These are phyloP conservation scores for Podaxis sp. DNA, from an alignment of 768 basidiomycete species.

Conservation along the genomic window DNA sequence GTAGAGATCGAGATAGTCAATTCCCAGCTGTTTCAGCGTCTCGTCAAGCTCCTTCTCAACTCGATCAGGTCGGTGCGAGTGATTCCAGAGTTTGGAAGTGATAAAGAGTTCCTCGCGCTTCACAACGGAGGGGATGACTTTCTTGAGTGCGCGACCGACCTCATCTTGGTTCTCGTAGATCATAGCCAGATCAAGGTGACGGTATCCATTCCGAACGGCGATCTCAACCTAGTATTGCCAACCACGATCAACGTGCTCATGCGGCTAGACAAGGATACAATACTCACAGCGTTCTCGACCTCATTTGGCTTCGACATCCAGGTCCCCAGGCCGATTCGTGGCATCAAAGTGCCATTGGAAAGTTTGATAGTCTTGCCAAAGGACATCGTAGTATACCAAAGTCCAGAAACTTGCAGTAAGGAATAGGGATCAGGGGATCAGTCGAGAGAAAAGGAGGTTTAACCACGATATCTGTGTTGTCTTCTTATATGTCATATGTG, in stretches of 20 bases:
- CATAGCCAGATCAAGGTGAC: conserved; percentile 84
- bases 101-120: conserved; percentile 80
- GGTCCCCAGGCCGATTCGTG: conserved; percentile 81
- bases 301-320: conserved; percentile 78
- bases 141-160: conserved; percentile 72
- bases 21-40: conserved; percentile 69
- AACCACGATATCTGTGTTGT: background rate
- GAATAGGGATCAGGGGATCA: background rate
- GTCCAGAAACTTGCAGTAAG: background rate
- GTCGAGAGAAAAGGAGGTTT: conserved; percentile 1
- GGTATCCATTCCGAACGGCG: conserved; percentile 75
- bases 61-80: conserved; percentile 59
- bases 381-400: conserved; percentile 32
- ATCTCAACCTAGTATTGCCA: conserved; percentile 56
- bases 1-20: conserved; percentile 81
- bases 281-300: conserved; percentile 68
- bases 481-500: background rate
- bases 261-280: background rate
- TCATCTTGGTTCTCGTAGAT: conserved; percentile 80
- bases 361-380: conserved; percentile 41
- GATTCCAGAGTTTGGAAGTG: conserved; percentile 85
- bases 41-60: conserved; percentile 77
- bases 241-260: background rate
- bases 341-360: conserved; percentile 52
- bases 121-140: conserved; percentile 75